Base-by-base conservation (phyloP, 495 filamentous ascomycete genomes). In the Penicillium salamii region DNA sequence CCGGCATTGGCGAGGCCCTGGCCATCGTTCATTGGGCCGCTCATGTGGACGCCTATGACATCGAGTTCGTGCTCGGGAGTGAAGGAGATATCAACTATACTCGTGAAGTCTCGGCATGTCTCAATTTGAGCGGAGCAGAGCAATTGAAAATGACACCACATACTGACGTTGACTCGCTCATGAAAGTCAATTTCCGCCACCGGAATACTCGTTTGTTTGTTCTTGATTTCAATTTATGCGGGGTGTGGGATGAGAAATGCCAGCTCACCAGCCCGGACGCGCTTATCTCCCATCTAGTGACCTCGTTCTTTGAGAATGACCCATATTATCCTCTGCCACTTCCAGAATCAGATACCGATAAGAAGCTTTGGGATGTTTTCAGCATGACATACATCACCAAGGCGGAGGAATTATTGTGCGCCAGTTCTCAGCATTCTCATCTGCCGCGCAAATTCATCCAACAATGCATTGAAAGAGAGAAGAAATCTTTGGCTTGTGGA, bases 31-130 rank as follows among this genome's bases (percentile, higher is more conserved):
- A 72, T 32, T 76, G 74, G 74, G 31, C 37, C 1, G 69, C 53
- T 2, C 37, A 55, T 17, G 44, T 76, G 2, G 72, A 76, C 46
- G 70, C 54, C 1, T 65, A 63, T 29, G 74, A 75, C 42, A 64
- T 76, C 31, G 74, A 78, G 45, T 76, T 76, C 43, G 74, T 76
- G 12, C 69, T 78, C 7, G 74, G 66, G 0, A 50, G 42, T 32
- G 46, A 45, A 34, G 34, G 23, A 18, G 29, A 32, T 7, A 24
- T 3, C 3, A 44, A n/a, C 2, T 44, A 43, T 24, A 11, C 23
- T 0, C 53, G 28, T 5, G 36, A 21, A 23, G 13, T 52, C 15
- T 35, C 29, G 12, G 4, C 17, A 20, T 5, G 8, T 7, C 36
- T 37, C 2, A 15, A 11, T 13, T 2, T 42, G 7, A 35, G n/a